Base-by-base conservation (phyloP, 257 asterid species). In the Nicotiana obtusifolia region DNA sequence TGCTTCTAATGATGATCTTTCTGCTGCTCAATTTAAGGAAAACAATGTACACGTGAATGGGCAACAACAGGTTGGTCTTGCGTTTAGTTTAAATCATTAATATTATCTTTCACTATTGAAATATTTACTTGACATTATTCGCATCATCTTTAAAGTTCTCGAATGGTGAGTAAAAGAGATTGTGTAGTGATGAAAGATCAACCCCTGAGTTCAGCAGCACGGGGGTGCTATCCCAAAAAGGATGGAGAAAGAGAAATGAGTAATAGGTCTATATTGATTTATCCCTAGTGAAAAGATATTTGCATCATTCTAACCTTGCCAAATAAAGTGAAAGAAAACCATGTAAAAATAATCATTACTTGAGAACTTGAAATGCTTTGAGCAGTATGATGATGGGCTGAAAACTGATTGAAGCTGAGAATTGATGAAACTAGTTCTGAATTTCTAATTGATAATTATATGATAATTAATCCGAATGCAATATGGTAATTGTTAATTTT, bases 61-160 rank as follows among this genome's bases (percentile, higher is more conserved):
- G 64, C 97, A 89, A 89, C 54, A 77, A 82, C 98, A 93, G 97
- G 99, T 95, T 81, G 52, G 89, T 90, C 95, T 66, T 76, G 82
- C 81, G 91, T 89, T 88, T 81, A 91, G 76, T 85, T 95, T 47
- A 76, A 90, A 19, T 90, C 88, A 82, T 91, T 93, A 13, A 66
- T 97, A 16, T 91, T 92, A 19, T 91, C 88, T n/a, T 89, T 89
- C 92, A 83, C 93, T 89, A 85, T 89, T 26, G 64, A 49, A 75
- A 52, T 61, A 52, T 75, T 52, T 52, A 9, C 37, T 75, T 52
- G 61, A 47, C 61, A 47, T 73, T 52, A 73, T 73, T 47, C 22
- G 9, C 61, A 73, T 47, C 35, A 73, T 73, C 35, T 41, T n/a
- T 69, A 41, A 69, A n/a, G 57, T 69, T 41, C 5, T 44, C 26